phyloP scores from a whole-genome alignment of 2,329 filamentous ascomycete species.

The Aaosphaeria pasadenensis region DNA sequence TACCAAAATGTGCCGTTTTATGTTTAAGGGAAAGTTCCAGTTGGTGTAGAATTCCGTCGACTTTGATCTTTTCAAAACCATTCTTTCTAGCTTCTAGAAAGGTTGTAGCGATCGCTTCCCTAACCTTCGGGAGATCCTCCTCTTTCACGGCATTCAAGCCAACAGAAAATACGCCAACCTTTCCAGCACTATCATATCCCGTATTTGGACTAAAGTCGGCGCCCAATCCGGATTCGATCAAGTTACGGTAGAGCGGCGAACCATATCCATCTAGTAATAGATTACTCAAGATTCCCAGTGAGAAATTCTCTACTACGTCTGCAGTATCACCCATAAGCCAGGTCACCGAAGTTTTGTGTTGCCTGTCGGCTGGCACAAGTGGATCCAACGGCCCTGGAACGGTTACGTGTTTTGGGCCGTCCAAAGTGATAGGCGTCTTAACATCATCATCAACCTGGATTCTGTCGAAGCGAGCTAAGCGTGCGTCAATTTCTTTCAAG shows the following conservation, averaged over 20 bases:
- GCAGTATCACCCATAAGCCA: constrained; percentile 86
- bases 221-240: constrained; percentile 87
- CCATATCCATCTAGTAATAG: constrained; percentile 92
- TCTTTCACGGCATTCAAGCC: constrained; percentile 87
- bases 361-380: constrained; percentile 77
- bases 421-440: constrained; percentile 71
- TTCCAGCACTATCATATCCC: constrained; percentile 79
- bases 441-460: constrained; percentile 69
- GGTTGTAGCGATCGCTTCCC: constrained; percentile 69
- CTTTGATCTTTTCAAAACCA: constrained; percentile 85
- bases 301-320: constrained; percentile 85
- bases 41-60: constrained; percentile 91
- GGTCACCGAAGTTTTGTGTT: constrained; percentile 90
- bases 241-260: constrained; percentile 82
- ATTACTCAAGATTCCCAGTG: constrained; percentile 75
- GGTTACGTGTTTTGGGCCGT: constrained; percentile 66
- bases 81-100: constrained; percentile 66
- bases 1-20: constrained; percentile 93
- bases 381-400: constrained; percentile 83
- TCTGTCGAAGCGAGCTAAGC: constrained; percentile 70
- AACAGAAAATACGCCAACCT: constrained; percentile 80
- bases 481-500: constrained; percentile 71
- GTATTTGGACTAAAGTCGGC: constrained; percentile 94
- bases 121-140: constrained; percentile 73
- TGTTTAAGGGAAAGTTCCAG: constrained; percentile 91